Evolutionary conservation across 2,329 filamentous ascomycete genomes (phyloP), one percentile per base, ranked within the genome.

Genomic region (Ceratocystis papillata): DNA sequence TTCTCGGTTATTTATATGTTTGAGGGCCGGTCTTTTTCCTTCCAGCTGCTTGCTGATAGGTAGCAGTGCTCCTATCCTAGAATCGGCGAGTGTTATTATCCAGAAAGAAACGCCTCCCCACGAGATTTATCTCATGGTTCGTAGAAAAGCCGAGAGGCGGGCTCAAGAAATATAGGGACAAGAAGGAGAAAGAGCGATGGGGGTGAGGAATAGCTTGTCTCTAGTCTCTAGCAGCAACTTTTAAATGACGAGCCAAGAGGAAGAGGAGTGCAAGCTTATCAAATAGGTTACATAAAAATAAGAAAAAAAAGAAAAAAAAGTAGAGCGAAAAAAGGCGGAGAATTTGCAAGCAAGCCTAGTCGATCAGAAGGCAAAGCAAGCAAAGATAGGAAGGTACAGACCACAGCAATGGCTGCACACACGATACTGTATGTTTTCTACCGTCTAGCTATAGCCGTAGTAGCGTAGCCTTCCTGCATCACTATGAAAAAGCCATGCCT

Each of bases 51-150:
- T 41, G 37, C 37, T 41, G 37, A 41, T 15, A 15, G 37, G 12
- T 15, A 41, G 10, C 12, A 41, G 37, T 53, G 22, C 20, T 53
- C 8, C 48, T 25, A 25, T 28, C 4, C 48, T 20, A 53, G 48
- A 25, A 10, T 53, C 48, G 22, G 48, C 25, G 8, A n/a, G 48
- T 53, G 48, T 28, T 41, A 15, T 53, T 53, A 10, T 53, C 22
- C 22, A 53, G 48, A 53, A 28, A 25, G 25, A 53, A 48, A 28
- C 4, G 48, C 48, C 37, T 53, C 20, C 48, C 48, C 48, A 53
- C 48, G 25, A 25, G 48, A 53, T 53, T 53, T 53, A 53, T 53
- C 48, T 53, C 25, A 59, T 59, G 55, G 20, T 20, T 33, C 28
- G 28, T 33, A 30, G 55, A 37, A 17, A 30, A 12, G 48, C n/a